A percentile compares a stretch with the other conserved stretches of the same genome.
Evolutionary conservation across 306 rosid genomes (phyloP).

Genomic region (Benincasa hispida): DNA sequence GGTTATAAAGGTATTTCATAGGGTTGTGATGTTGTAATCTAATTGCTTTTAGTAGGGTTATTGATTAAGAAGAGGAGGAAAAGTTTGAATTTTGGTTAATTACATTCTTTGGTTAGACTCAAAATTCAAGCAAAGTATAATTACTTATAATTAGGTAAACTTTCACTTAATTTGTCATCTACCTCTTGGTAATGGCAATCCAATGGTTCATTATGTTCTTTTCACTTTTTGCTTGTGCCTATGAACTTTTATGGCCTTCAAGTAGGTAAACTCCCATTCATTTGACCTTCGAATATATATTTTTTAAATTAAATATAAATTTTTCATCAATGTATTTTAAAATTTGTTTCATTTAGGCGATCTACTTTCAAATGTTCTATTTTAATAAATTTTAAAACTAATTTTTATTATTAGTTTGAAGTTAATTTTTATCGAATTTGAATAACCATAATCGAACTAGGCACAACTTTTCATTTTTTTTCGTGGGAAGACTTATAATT

Average conservation of each 20-base stretch:
- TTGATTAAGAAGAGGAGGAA: neutral
- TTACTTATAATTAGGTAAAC: constrained; percentile 3
- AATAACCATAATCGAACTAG: no score
- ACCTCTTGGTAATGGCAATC: constrained; percentile 2
- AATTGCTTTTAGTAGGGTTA: neutral
- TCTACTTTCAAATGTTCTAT: no score
- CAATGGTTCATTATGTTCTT: neutral
- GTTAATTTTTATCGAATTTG: no score
- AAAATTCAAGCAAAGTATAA: neutral
- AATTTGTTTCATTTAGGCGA: no score
- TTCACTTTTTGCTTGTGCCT: neutral
- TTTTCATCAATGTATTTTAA: no score
- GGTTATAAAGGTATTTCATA: neutral
- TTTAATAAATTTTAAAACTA: no score
- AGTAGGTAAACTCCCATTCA: neutral
- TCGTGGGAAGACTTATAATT: no score
- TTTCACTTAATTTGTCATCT: neutral
- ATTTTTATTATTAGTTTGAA: no score
- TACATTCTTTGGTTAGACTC: neutral
- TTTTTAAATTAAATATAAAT: no score
- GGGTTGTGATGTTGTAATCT: neutral
- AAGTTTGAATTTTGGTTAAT: neutral
- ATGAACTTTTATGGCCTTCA: neutral
- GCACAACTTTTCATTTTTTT: no score
- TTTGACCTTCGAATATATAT: no score